Base-by-base conservation (phyloP, 345 rosid species). In the Syzygium oleosum region DNA sequence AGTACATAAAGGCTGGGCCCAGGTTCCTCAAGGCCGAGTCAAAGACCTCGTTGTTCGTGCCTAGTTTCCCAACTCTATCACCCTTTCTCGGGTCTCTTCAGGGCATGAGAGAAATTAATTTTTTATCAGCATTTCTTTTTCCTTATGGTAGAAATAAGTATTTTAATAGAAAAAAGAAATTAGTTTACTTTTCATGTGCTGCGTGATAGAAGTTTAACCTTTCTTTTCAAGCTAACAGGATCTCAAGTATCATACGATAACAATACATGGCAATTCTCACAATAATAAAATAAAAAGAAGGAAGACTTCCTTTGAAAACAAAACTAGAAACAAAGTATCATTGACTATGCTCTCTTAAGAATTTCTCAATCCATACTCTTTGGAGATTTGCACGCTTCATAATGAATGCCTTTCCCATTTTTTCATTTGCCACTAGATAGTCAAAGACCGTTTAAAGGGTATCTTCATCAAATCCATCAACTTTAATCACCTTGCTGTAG, bases 1-100 rank as follows among this genome's bases (percentile, higher is more conserved):
- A 11, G 63, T 58, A n/a, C 65, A 58, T 25, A 58, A 58, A 58
- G 29, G 65, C 0, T 58, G 0, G 63, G 29, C 29, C 13, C 65
- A 58, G 27, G 7, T 25, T 29, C 2, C 5, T 58, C 4, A 25
- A 58, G 29, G 25, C 3, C 0, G 27, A 25, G 65, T 25, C 65
- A 58, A 8, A 25, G 29, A 58, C 7, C n/a, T 1, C 0, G 63
- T 0, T 11, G n/a, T 56, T 9, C 11, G 12, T 25, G n/a, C 6
- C 11, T 25, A 14, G 65, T 58, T 58, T 29, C 63, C 65, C 65
- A 58, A 25, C 2, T 22, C 61, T 55, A 10, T 6, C 13, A 1
- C 61, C n/a, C 13, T 23, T 2, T 56, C 61, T 56, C 5, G n/a
- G 12, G 11, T 23, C n/a, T 56, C 1, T 56, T 23, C 5, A 56